Evolutionary conservation across 2,329 filamentous ascomycete species (phyloP), one percentile per base, ranked within the genome.

Genomic region (Didymella glomerata): DNA sequence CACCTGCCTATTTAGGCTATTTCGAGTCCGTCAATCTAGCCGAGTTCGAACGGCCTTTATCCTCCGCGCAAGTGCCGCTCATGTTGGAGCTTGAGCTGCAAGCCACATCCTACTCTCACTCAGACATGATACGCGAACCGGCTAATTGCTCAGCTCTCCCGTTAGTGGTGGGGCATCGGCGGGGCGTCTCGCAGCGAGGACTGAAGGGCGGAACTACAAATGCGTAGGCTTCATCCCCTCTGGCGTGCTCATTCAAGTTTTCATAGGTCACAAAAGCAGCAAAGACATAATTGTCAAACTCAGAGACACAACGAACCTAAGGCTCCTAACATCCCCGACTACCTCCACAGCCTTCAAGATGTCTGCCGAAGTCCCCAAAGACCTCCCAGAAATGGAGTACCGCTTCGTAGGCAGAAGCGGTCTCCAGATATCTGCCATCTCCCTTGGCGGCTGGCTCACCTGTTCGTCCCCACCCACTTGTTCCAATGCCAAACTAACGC

Each of bases 341-440:
- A 10, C 40, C 6, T 22, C 4, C 27, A 44, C 7, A 27, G n/a
- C 14, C 22, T 48, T 20, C 61, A 58, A 54, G 10, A 58, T 49
- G 56, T 50, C 56, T 42, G 13, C 57, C 24, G 55, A 63, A 62
- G 52, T 48, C 22, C 66, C 66, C 22, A 54, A 60, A 36, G 63
- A 71, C 28, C 64, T 79, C 9, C 77, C 79, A 3, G 77, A 80
- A 61, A 91, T 91, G 89, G 82, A 88, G 69, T 91, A 91, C 77
- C 87, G 89, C 66, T 87, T 86, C 77, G 83, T 92, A 8, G 90
- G 90, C 69, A 85, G 84, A 38, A 89, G 88, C 16, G 90, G 90
- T 53, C 83, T 93, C 18, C 87, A 92, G 74, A 89, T 93, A 32
- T 92, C 89, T 27, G 84, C 87, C 45, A 89, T 93, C 62, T 88